phyloP scores from a whole-genome alignment of 2,329 filamentous ascomycete species.

The Neonectria magnoliae region DNA sequence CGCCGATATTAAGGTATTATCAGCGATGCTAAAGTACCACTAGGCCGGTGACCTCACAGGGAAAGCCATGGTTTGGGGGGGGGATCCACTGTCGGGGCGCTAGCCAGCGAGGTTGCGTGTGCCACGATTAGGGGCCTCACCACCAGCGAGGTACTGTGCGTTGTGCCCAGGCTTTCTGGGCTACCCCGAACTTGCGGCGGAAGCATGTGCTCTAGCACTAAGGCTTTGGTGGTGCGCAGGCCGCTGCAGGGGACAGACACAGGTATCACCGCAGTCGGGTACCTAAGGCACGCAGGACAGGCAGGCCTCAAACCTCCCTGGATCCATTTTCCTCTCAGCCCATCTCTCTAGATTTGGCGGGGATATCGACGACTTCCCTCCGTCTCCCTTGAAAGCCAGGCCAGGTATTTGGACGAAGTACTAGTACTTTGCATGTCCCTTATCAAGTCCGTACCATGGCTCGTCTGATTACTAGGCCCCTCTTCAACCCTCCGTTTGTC shows the following conservation, averaged over 20 bases:
- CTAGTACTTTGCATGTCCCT: background rate
- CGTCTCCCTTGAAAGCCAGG: conserved; percentile 1
- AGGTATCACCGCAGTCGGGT: background rate
- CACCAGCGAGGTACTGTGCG: background rate
- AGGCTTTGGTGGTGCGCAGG: conserved; percentile 9
- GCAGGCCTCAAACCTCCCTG: background rate
- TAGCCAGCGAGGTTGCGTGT: conserved; percentile 18
- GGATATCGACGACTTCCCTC: background rate
- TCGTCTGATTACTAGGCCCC: background rate
- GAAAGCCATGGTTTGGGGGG: background rate
- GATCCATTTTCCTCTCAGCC: background rate
- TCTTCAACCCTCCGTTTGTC: background rate
- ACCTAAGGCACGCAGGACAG: background rate
- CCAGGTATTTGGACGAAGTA: background rate
- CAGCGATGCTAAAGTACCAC: conserved; percentile 10
- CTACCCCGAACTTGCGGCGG: too few relatives aligned
- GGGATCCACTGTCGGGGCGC: conserved; percentile 11
- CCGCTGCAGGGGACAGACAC: conserved; percentile 10
- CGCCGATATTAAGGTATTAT: background rate
- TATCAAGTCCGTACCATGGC: background rate
- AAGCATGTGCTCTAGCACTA: background rate
- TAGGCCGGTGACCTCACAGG: conserved; percentile 9
- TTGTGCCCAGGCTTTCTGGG: background rate
- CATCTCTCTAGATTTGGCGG: background rate
- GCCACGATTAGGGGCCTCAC: background rate